Evolutionary conservation across 139 green algal genomes (phyloP), one percentile per base, ranked within the genome.

Genomic region (Picocystis salinarum): DNA sequence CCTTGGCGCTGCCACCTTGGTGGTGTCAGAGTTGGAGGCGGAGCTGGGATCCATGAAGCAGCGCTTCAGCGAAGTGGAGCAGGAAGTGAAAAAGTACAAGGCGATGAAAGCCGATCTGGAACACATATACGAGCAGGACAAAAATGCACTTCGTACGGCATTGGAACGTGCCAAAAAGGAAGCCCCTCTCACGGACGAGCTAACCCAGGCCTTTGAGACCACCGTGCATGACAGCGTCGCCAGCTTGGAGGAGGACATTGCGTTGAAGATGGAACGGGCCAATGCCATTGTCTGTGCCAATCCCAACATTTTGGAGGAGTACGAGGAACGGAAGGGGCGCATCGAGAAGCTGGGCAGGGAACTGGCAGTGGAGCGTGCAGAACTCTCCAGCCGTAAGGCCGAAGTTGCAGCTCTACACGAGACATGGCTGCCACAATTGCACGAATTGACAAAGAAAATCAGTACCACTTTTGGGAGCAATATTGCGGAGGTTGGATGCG

Each of bases 361-460:
- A n/a, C n/a, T n/a, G n/a, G n/a, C n/a, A n/a, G n/a, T n/a, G n/a
- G n/a, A n/a, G n/a, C n/a, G n/a, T n/a, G n/a, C n/a, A n/a, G n/a
- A n/a, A n/a, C n/a, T n/a, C n/a, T n/a, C n/a, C n/a, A n/a, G n/a
- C n/a, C n/a, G n/a, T 10, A 20, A 22, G 9, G 36, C 6, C 7
- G 36, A 42, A 20, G 26, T 42, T 7, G 36, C 6, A 9, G 36
- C 36, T 10, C 22, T 23, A 30, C 22, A 46, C 22, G 23, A 46
- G 5, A 7, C 81, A 62, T 97, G 87, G 87, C 68, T 91, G 53
- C 70, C 78, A 3, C 39, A 70, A 34, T 64, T 97, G 10, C 42
- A 64, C 47, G 33, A 53, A 9, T 62, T 86, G 25, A 63, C 91
- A 28, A 40, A 25, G 0, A 56, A 45, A 3, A 80, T 97, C 46